Percentiles rank a stretch among this genome's conserved stretches.
Evolutionary conservation across 805 yeast genomes (phyloP).

Genomic region (Ogataea wickerhamii): DNA sequence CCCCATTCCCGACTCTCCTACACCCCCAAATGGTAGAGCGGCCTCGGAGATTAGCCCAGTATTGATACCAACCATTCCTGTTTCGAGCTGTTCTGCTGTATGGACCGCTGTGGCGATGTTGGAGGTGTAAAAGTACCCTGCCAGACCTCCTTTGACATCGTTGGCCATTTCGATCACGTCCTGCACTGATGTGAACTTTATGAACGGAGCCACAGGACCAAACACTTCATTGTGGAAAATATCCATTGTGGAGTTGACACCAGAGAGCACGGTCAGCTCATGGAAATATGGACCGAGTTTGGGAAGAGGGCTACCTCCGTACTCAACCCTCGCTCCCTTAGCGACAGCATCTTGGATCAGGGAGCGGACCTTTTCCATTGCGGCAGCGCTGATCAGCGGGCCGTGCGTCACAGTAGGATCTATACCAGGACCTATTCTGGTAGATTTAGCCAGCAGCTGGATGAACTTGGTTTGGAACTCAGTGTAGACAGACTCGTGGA

Average conservation of each 20-base stretch:
- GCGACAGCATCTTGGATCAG: conserved; percentile 62
- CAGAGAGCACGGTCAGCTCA: conserved; percentile 59
- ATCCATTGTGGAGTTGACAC: conserved; percentile 53
- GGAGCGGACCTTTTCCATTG: conserved; percentile 52
- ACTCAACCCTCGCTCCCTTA: conserved; percentile 56
- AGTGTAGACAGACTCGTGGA: conserved; percentile 60
- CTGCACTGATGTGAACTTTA: conserved; percentile 51
- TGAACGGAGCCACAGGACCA: conserved; percentile 73
- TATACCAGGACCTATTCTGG: conserved; percentile 61
- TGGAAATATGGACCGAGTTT: conserved; percentile 65
- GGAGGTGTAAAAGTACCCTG: conserved; percentile 64
- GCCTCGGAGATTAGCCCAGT: conserved; percentile 67
- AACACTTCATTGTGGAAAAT: conserved; percentile 66
- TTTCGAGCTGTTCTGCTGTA: conserved; percentile 59
- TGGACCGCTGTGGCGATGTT: conserved; percentile 48
- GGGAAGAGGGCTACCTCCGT: conserved; percentile 55
- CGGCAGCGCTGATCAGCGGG: conserved; percentile 59
- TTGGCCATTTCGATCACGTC: conserved; percentile 59
- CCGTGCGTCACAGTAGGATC: conserved; percentile 62
- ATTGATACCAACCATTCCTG: conserved; percentile 78
- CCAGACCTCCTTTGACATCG: conserved; percentile 62
- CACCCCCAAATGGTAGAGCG: conserved; percentile 67
- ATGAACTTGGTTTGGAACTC: conserved; percentile 49
- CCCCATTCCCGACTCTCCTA: conserved; percentile 72
- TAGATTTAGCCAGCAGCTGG: conserved; percentile 38